Evolutionary conservation across 164 flowering plant genomes (phyloP), one percentile per base, ranked within the genome.

Genomic region (Piper longum): DNA sequence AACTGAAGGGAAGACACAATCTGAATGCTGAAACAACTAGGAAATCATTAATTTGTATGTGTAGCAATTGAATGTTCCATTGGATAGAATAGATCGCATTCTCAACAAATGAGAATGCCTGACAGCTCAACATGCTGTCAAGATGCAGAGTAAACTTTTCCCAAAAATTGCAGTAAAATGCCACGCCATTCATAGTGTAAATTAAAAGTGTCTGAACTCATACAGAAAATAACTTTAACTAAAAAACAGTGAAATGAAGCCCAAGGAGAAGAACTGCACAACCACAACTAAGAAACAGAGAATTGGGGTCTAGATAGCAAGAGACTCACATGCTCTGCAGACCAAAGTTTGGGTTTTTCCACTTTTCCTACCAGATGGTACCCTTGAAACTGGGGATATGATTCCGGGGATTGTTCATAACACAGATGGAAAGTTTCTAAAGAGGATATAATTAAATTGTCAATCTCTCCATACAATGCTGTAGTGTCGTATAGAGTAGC

Each of bases 291-390:
- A 56, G 59, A 56, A 56, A 56, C 59, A 56, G 39, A 7, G 7
- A 19, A 56, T 1, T 19, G 17, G 17, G 17, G 17, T 56, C 5
- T 16, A 17, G 19, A 48, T 48, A 48, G 42, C 36, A 26, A 26
- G 36, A 26, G 36, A 26, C 36, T 82, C 62, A 93, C 99, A 52
- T 83, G 78, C 77, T 93, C 99, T 41, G 99, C 96, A 74, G 95
- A 84, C 99, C 99, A 93, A 60, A 93, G 91, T 74, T 74, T 90
- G 36, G 99, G 99, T 65, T 4, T 26, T 67, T 80, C 81, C 61
- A 93, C 69, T 75, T 63, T 82, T 61, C 95, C 99, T 3, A 16
- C 69, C 59, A 93, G 92, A 44, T 71, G 17, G 70, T 81, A 81
- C 56, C 89, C 98, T 58, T 79, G 82, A 79, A 87, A 92, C 13